Evolutionary conservation across 768 basidiomycete species (phyloP), one percentile per base, ranked within the genome.

Genomic region (Calocera cornea): DNA sequence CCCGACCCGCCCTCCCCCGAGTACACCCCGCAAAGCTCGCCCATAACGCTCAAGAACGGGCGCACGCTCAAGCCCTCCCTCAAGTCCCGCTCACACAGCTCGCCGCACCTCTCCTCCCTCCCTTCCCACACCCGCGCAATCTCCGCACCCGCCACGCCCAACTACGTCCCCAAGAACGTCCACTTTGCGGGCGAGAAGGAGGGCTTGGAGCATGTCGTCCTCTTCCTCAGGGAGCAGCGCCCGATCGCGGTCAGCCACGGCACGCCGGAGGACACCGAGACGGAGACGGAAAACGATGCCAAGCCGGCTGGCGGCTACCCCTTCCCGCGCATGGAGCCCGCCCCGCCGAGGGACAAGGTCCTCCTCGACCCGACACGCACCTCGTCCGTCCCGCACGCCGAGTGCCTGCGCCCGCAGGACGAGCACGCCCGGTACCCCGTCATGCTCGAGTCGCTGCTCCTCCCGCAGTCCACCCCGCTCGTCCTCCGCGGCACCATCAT

Each of bases 401-500:
- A 11, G 14, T 29, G 27, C 54, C 31, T 60, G 14, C 54, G 54
- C 14, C 31, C 31, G 54, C 54, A 60, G 54, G 19, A 60, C 54
- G 54, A 60, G 31, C 7, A 5, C 5, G 24, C 2, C 34, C 74
- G 75, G 66, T 73, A 75, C n/a, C 74, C 78, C 68, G 74, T 82
- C 64, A 75, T 74, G 66, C 71, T 81, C 68, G 80, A 81, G 73
- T 74, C 75, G 31, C 72, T 82, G 36, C 74, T 75, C 41, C 72
- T 81, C 27, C 76, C 76, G 29, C 74, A 77, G 34, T 79, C 80
- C 67, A 74, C 76, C 31, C 75, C 75, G 68, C 81, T 79, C 66
- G 82, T 97, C 65, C 75, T 60, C 14, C 54, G 81, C n/a, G 95
- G 95, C 24, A 80, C 79, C 41, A 83, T 92, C 50, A 84, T 86